Conservation (phyloP, 2,329 filamentous ascomycete species). For the Parasarocladium wereldwijsianum region DNA sequence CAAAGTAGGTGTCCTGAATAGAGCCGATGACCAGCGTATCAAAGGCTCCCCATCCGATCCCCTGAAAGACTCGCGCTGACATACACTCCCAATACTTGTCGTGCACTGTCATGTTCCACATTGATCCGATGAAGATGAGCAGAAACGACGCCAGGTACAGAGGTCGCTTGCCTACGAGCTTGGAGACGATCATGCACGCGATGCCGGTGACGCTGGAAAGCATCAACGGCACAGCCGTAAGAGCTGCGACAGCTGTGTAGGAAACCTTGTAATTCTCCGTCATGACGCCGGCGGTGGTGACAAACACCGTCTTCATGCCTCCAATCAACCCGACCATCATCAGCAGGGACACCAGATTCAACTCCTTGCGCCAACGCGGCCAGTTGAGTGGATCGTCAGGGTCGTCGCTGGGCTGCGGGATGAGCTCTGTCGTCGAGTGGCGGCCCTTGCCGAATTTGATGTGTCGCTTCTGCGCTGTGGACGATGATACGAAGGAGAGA, state of each 20-base stretch:
- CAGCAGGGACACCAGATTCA: conserved; percentile 30
- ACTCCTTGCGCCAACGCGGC: conserved; percentile 9
- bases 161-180: conserved; percentile 36
- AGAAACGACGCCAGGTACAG: conserved; percentile 33
- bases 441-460: conserved; percentile 3
- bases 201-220: conserved; percentile 31
- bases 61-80: conserved; percentile 38
- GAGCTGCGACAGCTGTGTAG: conserved; percentile 30
- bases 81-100: conserved; percentile 30
- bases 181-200: conserved; percentile 24
- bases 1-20: conserved; percentile 43
- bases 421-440: conserved; percentile 5
- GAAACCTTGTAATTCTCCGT: conserved; percentile 26
- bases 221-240: conserved; percentile 39
- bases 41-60: conserved; percentile 43
- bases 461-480: not conserved
- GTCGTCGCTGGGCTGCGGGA: conserved; percentile 11
- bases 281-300: conserved; percentile 31
- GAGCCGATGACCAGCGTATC: conserved; percentile 36
- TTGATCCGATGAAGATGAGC: conserved; percentile 30
- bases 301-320: conserved; percentile 38
- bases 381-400: conserved; percentile 15
- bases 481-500: conserved; percentile 1
- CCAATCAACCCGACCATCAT: conserved; percentile 29
- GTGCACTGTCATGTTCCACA: conserved; percentile 32